These are phyloP conservation scores for Saccharomyces pastorianus DNA, from an alignment of 1,139 yeast genomes.

Conservation along the genomic window DNA sequence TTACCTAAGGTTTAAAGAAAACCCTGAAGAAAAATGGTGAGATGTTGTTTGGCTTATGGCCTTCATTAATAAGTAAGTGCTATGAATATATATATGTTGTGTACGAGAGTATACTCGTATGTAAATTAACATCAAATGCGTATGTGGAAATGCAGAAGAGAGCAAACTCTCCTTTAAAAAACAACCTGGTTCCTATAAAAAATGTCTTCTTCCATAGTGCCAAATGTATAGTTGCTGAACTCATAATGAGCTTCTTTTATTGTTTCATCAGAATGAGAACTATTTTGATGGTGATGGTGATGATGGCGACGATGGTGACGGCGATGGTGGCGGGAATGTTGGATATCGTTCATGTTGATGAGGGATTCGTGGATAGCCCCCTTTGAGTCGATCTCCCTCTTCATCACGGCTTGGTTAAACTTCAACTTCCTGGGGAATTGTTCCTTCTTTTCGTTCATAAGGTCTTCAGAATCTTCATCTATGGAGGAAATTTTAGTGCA, in stretches of 20 bases:
- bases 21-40: slow-evolving; percentile 90
- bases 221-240: neutral
- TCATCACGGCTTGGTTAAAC: slow-evolving; percentile 9
- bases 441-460: neutral
- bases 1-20: slow-evolving; percentile 58
- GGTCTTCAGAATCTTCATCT: neutral
- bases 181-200: neutral
- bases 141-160: neutral
- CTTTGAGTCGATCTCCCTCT: slow-evolving; percentile 10
- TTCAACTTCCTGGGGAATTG: slow-evolving; percentile 4
- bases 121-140: neutral
- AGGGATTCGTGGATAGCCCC: slow-evolving; percentile 9
- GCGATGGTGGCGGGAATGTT: neutral
- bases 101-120: neutral
- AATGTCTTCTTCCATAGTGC: neutral
- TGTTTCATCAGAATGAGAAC: neutral
- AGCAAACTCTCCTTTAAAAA: neutral
- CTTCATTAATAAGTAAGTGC: neutral
- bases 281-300: neutral
- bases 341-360: slow-evolving; percentile 9
- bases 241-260: neutral
- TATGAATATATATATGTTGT: neutral
- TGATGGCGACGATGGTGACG: neutral
- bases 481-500: slow-evolving; percentile 3
- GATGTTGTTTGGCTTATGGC: neutral